Evolutionary conservation across 441 rosid species (phyloP), one percentile per base, ranked within the genome.

Genomic region (Jatropha multifida): DNA sequence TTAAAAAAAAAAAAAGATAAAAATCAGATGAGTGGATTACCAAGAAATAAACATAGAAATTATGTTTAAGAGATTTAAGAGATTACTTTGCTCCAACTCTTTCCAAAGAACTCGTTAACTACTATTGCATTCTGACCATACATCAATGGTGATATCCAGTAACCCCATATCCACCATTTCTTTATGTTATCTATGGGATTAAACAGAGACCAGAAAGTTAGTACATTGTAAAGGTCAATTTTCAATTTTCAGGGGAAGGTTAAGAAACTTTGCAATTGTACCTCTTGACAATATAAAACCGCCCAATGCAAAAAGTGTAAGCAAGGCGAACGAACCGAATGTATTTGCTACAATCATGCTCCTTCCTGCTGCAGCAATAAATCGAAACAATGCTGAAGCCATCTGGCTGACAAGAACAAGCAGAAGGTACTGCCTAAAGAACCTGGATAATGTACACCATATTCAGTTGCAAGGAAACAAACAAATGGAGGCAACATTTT

Each of bases 121-220:
- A 85, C 80, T 0, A 93, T 82, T 3, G 93, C 96, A 62, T 93
- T 91, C 77, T 93, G 94, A 44, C 82, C 94, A 56, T 93, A 93
- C 97, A 93, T 93, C 63, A 93, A 27, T 42, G 96, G 97, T 8
- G 96, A 93, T 76, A 82, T 69, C 93, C 96, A 93, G 77, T 88
- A 93, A 69, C 91, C 94, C 97, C 97, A 93, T 72, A 79, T 82
- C 97, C 90, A 91, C 97, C 96, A 93, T 69, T 84, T 83, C 83
- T 90, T 87, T 40, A 90, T 82, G 69, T 85, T 72, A 1, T 86
- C 92, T 90, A 84, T 58, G 55, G 37, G 37, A 74, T 76, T 77
- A 71, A 72, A 49, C 48, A 59, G 55, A n/a, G 15, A 66, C 52
- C 23, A 46, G 13, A 38, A n/a, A 46, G 7, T 44, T 5, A 69